Evolutionary conservation across 495 filamentous ascomycete species (phyloP), one percentile per base, ranked within the genome.

Genomic region (Podospora comata): DNA sequence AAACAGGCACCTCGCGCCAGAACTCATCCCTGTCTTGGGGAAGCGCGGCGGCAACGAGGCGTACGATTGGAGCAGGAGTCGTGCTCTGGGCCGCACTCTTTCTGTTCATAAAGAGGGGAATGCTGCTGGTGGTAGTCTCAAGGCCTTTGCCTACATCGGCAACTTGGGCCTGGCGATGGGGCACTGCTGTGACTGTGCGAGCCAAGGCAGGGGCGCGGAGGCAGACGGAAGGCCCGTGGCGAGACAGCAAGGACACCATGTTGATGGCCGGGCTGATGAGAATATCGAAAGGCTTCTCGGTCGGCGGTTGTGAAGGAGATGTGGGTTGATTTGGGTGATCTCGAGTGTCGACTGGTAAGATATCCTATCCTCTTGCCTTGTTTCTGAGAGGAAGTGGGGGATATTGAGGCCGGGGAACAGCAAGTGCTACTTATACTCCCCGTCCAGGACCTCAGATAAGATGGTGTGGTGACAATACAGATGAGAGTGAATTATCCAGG

Each of bases 1-100:
- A 85, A 16, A 75, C 56, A 20, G 77, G 71, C 28, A 85, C 75
- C 16, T 76, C 77, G 59, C 79, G 78, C 83, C 83, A 85, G 66
- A 79, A 79, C 68, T 79, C 75, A 32, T 77, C 73, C 3, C 67
- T 69, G 9, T 71, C 59, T 19, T 63, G 56, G 1, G 61, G 62
- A n/a, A 62, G 54, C 2, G 62, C 18, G 11, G 26, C 60, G n/a
- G 64, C 56, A 6, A 74, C 67, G 5, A 71, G 70, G 26, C 27
- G 56, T 13, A 64, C 58, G 19, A 59, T 27, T 48, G 13, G 30
- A 23, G 18, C 44, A 3, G 23, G 54, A 9, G 27, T 44, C 19
- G 26, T 4, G 63, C 9, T 27, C n/a, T 4, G 16, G 53, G 3
- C 16, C 20, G 55, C 23, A 7, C 19, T 16, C 59, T 61, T 48